phyloP scores from a whole-genome alignment of 495 filamentous ascomycete species.

The Penicillium canescens region DNA sequence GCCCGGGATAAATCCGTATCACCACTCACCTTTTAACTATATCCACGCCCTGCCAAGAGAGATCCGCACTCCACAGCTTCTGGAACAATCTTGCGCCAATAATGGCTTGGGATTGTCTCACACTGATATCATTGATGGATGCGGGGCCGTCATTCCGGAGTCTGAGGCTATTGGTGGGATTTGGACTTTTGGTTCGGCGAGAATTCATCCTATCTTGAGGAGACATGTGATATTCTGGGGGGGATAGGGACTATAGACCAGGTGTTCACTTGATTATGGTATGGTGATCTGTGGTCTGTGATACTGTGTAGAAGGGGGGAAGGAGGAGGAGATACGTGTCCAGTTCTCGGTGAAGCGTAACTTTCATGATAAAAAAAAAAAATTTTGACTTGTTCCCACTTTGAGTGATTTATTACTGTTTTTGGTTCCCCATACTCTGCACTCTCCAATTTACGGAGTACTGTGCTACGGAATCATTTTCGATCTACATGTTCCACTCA shows the following conservation, averaged over 20 bases:
- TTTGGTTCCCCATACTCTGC: constrained; percentile 22
- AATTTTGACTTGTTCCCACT: constrained; percentile 4
- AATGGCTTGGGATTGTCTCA: constrained; percentile 18
- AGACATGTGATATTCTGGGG: constrained; percentile 9
- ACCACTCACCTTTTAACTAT: constrained; percentile 7
- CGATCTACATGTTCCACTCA: too few relatives aligned
- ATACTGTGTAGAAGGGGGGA: too few relatives aligned
- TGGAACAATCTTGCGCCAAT: constrained; percentile 37
- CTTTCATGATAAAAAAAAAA: neutral
- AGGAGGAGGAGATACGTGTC: constrained; percentile 5
- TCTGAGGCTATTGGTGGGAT: constrained; percentile 19
- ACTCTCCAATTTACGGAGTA: neutral
- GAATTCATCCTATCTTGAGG: neutral
- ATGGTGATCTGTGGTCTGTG: too few relatives aligned
- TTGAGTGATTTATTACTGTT: constrained; percentile 10
- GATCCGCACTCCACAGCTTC: constrained; percentile 47
- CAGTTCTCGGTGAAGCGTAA: constrained; percentile 25
- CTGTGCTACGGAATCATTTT: neutral
- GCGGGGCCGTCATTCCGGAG: constrained; percentile 40
- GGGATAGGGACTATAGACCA: neutral
- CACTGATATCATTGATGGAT: constrained; percentile 41
- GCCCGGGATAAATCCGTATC: neutral
- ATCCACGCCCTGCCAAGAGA: constrained; percentile 35
- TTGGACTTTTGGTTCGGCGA: neutral
- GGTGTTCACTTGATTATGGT: too few relatives aligned